These are phyloP conservation scores for Penicillium angulare DNA, from an alignment of 495 filamentous ascomycete genomes.

Conservation along the genomic window DNA sequence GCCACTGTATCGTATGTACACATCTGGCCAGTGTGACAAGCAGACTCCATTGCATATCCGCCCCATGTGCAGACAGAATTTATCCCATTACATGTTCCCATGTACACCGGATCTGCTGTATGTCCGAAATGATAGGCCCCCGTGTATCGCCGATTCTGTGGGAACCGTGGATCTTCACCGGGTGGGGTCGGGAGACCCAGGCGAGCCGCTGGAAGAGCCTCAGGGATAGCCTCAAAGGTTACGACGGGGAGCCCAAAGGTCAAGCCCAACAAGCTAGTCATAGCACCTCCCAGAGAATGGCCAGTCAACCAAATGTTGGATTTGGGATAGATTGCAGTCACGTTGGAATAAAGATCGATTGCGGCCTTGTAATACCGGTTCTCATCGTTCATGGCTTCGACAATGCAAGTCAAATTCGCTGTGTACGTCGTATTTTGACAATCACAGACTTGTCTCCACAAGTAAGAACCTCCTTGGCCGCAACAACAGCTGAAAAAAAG, in stretches of 20 bases:
- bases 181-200: conserved; percentile 87
- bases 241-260: conserved; percentile 86
- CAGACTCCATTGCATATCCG: conserved; percentile 92
- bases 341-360: conserved; percentile 85
- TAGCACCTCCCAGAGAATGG: conserved; percentile 87
- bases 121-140: conserved; percentile 93
- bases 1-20: conserved; percentile 90
- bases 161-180: conserved; percentile 63
- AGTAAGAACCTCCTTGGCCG: conserved; percentile 81
- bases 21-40: conserved; percentile 83
- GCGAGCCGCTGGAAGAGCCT: conserved; percentile 81
- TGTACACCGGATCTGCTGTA: conserved; percentile 91
- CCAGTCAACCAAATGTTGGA: conserved; percentile 85
- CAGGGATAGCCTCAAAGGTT: conserved; percentile 87
- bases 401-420: conserved; percentile 88
- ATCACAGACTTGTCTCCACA: conserved; percentile 89
- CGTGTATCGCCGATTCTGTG: conserved; percentile 67
- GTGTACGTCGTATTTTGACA: conserved; percentile 81
- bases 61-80: conserved; percentile 83
- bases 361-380: conserved; percentile 88
- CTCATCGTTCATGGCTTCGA: conserved; percentile 69
- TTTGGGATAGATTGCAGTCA: conserved; percentile 82
- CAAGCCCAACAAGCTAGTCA: conserved; percentile 79
- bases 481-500: conserved; percentile 98
- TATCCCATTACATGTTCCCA: conserved; percentile 89